A percentile compares a stretch with the other conserved stretches of the same genome.
These are phyloP conservation scores for Sequoia sempervirens DNA, from an alignment of 75 land plant species.

Conservation along the genomic window DNA sequence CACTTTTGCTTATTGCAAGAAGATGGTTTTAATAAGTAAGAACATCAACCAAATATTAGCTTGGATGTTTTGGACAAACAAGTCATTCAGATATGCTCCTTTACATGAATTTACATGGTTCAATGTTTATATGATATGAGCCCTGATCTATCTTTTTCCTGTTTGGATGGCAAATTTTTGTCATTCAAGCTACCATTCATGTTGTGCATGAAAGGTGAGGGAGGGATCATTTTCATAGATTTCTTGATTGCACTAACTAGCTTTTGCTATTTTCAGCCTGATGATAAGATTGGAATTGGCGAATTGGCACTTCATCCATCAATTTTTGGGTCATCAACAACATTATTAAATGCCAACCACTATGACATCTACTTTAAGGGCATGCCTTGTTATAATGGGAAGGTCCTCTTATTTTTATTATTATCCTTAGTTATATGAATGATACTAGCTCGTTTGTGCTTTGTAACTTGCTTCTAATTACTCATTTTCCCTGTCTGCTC, in stretches of 20 bases:
- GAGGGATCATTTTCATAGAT: not conserved
- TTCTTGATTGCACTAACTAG: not conserved
- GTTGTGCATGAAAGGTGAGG: not conserved
- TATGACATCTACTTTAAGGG: constrained; percentile 81
- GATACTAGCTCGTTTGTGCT: not conserved
- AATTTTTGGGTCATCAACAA: constrained; percentile 75
- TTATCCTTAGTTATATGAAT: not conserved
- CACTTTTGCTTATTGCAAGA: not conserved
- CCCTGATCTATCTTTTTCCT: not conserved
- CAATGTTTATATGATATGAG: not conserved
- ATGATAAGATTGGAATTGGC: constrained; percentile 51
- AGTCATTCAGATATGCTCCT: not conserved
- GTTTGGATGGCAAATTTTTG: not conserved
- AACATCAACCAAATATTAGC: not conserved
- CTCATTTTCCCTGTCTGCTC: not conserved
- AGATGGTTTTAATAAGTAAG: not conserved
- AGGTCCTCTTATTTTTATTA: constrained; percentile 29
- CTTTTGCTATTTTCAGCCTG: constrained; percentile 39
- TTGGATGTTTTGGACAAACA: not conserved
- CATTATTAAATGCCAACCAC: constrained; percentile 84
- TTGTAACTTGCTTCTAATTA: not conserved
- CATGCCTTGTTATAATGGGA: constrained; percentile 83
- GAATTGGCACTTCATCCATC: constrained; percentile 83
- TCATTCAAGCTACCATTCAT: not conserved
- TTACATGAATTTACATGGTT: not conserved